Evolutionary conservation across 352 stramenopile genomes (phyloP).

Genomic region (Pythium myriotylum): DNA sequence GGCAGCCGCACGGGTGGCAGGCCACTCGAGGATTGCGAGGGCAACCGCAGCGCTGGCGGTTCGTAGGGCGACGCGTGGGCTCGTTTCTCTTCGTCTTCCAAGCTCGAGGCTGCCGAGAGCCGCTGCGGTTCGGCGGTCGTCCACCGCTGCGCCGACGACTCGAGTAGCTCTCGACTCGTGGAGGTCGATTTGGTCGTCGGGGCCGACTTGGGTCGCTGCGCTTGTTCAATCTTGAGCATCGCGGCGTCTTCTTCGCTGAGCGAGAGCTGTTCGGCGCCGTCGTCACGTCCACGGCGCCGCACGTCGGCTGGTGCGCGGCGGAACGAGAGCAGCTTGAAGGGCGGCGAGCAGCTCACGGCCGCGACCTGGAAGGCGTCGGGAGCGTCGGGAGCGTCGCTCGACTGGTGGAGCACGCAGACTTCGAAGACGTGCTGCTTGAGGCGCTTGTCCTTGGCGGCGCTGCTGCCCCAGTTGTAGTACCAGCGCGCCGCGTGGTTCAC

Average conservation of each 20-base stretch:
- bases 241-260: background rate
- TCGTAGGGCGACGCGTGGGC: background rate
- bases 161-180: too few species aligned
- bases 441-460: constrained; percentile 9
- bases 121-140: too few species aligned
- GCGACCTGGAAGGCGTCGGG: constrained; percentile 6
- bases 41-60: background rate
- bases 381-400: background rate
- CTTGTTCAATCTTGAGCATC: too few species aligned
- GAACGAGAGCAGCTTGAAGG: constrained; percentile 20
- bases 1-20: background rate
- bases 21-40: background rate
- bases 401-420: constrained; percentile 6
- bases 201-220: too few species aligned
- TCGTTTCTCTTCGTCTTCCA: too few species aligned
- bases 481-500: constrained; percentile 18
- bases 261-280: background rate
- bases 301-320: constrained; percentile 3
- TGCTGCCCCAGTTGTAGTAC: constrained; percentile 25
- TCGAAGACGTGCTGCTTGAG: constrained; percentile 20
- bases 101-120: too few species aligned
- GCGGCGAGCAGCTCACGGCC: constrained; percentile 9
- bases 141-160: too few species aligned
- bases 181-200: too few species aligned
- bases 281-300: background rate